Conservation (phyloP, 805 yeast genomes). For the Diddensiella transvaalensis region DNA sequence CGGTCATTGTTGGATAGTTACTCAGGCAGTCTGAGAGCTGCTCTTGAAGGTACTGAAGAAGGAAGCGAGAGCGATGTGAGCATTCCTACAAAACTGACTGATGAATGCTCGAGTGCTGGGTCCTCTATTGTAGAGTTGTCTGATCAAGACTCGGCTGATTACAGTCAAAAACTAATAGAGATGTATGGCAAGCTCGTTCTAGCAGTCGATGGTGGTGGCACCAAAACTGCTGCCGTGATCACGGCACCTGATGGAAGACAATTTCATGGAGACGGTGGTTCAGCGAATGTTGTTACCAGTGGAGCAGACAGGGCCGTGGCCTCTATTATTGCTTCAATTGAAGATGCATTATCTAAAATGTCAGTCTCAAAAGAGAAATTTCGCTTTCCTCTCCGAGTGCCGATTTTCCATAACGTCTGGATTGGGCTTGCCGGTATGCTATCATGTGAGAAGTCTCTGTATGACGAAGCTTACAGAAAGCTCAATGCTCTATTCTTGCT, state of each 20-base stretch:
- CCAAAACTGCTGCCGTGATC: slow-evolving; percentile 24
- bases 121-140: neutral
- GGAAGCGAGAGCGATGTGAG: slow-evolving; percentile 1
- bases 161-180: neutral
- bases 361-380: neutral
- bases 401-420: slow-evolving; percentile 17
- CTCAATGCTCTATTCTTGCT: slow-evolving; percentile 12
- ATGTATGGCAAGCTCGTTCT: slow-evolving; percentile 4
- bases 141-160: neutral
- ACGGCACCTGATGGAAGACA: slow-evolving; percentile 14
- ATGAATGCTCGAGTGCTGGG: neutral
- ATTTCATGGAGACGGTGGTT: slow-evolving; percentile 16
- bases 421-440: slow-evolving; percentile 26
- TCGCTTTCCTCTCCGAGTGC: neutral
- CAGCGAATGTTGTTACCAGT: slow-evolving; percentile 18
- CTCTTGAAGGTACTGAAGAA: slow-evolving; percentile 5
- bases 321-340: slow-evolving; percentile 10
- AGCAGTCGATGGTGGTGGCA: slow-evolving; percentile 29
- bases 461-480: neutral
- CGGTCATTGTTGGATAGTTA: slow-evolving; percentile 8
- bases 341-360: slow-evolving; percentile 9
- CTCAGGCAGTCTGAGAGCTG: slow-evolving; percentile 14
- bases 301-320: slow-evolving; percentile 14
- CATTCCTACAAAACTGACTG: neutral
- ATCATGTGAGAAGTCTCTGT: slow-evolving; percentile 7